These are phyloP conservation scores for Coemansia sp. DNA, from an alignment of 192 early-diverging fungal genomes.

Conservation along the genomic window DNA sequence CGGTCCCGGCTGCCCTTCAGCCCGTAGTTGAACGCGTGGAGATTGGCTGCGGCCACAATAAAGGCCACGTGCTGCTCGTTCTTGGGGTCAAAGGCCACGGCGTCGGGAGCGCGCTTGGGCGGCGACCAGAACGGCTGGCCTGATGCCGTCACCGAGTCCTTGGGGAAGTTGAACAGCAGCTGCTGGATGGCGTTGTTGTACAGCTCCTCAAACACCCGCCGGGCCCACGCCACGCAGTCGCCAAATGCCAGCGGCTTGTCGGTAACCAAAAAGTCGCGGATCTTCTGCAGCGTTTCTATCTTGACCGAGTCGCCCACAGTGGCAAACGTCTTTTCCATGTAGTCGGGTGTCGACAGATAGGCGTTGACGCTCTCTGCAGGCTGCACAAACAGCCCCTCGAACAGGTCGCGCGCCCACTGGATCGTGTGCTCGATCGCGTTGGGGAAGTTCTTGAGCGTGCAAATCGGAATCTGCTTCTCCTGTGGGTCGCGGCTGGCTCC, in stretches of 20 bases:
- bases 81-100: conserved; percentile 72
- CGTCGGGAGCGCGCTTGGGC: conserved; percentile 89
- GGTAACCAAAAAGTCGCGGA: conserved; percentile 72
- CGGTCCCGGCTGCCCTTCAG: conserved; percentile 78
- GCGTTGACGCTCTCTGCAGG: conserved; percentile 94
- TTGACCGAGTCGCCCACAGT: conserved; percentile 68
- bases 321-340: conserved; percentile 68
- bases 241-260: conserved; percentile 84
- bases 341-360: conserved; percentile 85
- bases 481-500: conserved; percentile 96
- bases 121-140: conserved; percentile 96
- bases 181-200: conserved; percentile 92
- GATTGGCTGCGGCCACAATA: conserved; percentile 85
- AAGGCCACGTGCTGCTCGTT: conserved; percentile 81
- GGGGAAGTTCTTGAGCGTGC: conserved; percentile 89
- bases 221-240: conserved; percentile 91
- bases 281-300: conserved; percentile 73
- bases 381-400: conserved; percentile 89
- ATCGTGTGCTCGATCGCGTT: conserved; percentile 86
- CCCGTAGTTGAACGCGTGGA: conserved; percentile 96
- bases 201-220: conserved; percentile 88
- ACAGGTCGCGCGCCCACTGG: conserved; percentile 96
- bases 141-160: conserved; percentile 81
- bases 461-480: conserved; percentile 91
- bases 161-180: conserved; percentile 96